Evolutionary conservation across 2,329 filamentous ascomycete genomes (phyloP).

Genomic region (Xylariaceae sp.): DNA sequence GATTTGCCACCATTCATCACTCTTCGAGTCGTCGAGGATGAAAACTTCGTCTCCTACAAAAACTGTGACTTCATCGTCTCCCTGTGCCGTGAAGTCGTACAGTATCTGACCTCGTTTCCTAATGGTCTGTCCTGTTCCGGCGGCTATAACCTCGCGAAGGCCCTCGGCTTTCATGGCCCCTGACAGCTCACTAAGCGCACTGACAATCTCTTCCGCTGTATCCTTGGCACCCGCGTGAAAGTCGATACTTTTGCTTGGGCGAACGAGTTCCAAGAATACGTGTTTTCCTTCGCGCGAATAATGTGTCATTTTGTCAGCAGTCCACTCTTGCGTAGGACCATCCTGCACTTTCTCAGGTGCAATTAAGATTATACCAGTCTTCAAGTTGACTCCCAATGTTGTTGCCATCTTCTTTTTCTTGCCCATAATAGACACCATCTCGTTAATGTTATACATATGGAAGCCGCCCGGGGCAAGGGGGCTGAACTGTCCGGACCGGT

Average conservation of each 20-base stretch:
- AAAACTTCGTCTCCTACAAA: conserved; percentile 84
- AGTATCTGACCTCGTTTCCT: conserved; percentile 81
- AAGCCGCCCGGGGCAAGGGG: conserved; percentile 70
- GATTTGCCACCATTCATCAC: conserved; percentile 98
- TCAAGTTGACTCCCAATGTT: conserved; percentile 88
- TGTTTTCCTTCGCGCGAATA: conserved; percentile 98
- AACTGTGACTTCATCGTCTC: conserved; percentile 93
- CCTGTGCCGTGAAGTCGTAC: conserved; percentile 95
- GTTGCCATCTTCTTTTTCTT: conserved; percentile 98
- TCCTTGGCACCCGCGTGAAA: conserved; percentile 97
- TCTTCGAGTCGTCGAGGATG: conserved; percentile 82
- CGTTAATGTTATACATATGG: conserved; percentile 93
- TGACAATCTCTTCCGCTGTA: conserved; percentile 88
- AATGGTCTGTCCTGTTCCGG: conserved; percentile 59
- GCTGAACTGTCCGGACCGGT: conserved; percentile 30
- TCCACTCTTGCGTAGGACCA: conserved; percentile 86
- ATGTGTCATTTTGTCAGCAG: conserved; percentile 89
- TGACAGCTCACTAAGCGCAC: conserved; percentile 79
- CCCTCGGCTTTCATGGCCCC: conserved; percentile 80
- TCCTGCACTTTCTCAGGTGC: conserved; percentile 79
- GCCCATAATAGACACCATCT: conserved; percentile 95
- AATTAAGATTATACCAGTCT: conserved; percentile 83
- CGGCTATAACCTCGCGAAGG: conserved; percentile 78
- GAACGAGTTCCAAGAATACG: conserved; percentile 88
- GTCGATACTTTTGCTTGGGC: conserved; percentile 90